Conservation (phyloP, 1,139 yeast genomes). For the Yamadazyma friedrichii region DNA sequence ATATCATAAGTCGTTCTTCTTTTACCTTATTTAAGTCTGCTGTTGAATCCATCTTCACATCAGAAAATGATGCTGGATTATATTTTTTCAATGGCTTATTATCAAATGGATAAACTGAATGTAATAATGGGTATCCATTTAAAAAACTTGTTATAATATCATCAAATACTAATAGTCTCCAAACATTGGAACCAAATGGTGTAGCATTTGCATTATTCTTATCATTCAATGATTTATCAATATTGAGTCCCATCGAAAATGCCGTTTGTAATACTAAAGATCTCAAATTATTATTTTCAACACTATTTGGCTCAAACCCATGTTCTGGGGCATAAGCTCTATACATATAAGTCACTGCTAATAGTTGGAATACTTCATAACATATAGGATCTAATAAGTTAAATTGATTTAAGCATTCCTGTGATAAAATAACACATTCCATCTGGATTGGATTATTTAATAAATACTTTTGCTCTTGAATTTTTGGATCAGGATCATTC, state of each 20-base stretch:
- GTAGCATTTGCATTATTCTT: background rate
- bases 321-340: slow-evolving; percentile 47
- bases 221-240: slow-evolving; percentile 15
- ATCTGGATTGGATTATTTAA: slow-evolving; percentile 17
- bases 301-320: slow-evolving; percentile 47
- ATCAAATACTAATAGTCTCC: slow-evolving; percentile 24
- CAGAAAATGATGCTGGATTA: slow-evolving; percentile 17
- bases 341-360: slow-evolving; percentile 31
- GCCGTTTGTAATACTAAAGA: slow-evolving; percentile 40
- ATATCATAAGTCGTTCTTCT: slow-evolving; percentile 18
- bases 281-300: slow-evolving; percentile 46
- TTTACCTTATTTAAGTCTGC: background rate
- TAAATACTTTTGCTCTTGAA: slow-evolving; percentile 9
- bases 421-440: slow-evolving; percentile 29
- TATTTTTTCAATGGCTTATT: slow-evolving; percentile 14
- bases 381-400: slow-evolving; percentile 35
- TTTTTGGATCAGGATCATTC: slow-evolving; percentile 20
- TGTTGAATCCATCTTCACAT: background rate
- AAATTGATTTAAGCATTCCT: slow-evolving; percentile 37
- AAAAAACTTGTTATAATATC: slow-evolving; percentile 34
- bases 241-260: slow-evolving; percentile 44
- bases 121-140: slow-evolving; percentile 33
- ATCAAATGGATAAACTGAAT: slow-evolving; percentile 28
- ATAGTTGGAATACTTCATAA: slow-evolving; percentile 23
- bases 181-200: slow-evolving; percentile 23